Conservation (phyloP, 2,329 filamentous ascomycete genomes). For the Nakataea oryzae region DNA sequence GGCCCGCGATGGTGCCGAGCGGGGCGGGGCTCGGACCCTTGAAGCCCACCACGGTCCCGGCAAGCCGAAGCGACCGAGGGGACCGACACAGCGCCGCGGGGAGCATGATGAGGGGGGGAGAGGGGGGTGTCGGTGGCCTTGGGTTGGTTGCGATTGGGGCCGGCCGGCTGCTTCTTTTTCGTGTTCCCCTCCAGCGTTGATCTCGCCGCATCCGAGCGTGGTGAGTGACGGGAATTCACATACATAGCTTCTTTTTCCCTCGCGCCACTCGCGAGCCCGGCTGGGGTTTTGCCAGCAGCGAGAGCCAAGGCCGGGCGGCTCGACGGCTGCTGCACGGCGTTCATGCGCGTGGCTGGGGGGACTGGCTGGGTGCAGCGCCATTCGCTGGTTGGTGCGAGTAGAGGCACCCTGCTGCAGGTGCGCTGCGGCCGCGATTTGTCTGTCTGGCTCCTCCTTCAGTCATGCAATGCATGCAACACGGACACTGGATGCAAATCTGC, state of each 20-base stretch:
- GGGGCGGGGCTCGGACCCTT: neutral
- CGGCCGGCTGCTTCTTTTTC: neutral
- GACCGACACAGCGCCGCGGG: neutral
- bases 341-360: neutral
- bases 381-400: neutral
- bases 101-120: neutral
- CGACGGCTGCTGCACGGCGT: neutral
- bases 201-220: too few relatives aligned
- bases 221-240: too few relatives aligned
- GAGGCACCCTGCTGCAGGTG: neutral
- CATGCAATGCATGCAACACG: too few relatives aligned
- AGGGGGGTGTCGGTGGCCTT: too few relatives aligned
- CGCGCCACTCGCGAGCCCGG: too few relatives aligned
- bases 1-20: constrained; percentile 1
- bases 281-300: too few relatives aligned
- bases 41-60: neutral
- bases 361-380: neutral
- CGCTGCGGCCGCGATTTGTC: neutral
- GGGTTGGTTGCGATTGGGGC: neutral
- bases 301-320: neutral
- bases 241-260: too few relatives aligned
- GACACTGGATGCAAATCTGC: too few relatives aligned
- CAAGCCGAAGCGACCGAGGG: neutral
- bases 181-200: neutral
- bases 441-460: too few relatives aligned